Evolutionary conservation across 169 alveolate species (phyloP).

Genomic region (Cryptosporidium ryanae): DNA sequence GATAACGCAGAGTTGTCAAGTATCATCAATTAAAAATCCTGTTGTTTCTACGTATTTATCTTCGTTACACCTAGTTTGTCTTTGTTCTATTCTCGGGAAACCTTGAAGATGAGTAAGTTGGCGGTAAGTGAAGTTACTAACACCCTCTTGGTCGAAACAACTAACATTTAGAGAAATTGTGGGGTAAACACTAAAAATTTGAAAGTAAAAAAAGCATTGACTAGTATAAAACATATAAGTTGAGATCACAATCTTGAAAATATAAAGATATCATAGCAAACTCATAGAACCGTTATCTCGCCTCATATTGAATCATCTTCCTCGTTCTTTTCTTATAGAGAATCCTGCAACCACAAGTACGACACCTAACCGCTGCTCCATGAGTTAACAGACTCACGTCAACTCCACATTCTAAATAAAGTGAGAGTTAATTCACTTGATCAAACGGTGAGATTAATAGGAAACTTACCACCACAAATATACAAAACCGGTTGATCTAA

Average conservation of each 20-base stretch:
- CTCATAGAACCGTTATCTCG: slow-evolving; percentile 56
- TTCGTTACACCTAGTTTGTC: too few species aligned
- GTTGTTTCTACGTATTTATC: neutral
- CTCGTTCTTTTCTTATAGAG: slow-evolving; percentile 77
- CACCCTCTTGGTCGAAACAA: too few species aligned
- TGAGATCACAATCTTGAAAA: too few species aligned
- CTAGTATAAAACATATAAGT: too few species aligned
- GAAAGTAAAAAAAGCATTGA: too few species aligned
- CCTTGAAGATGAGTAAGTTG: too few species aligned
- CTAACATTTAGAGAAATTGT: too few species aligned
- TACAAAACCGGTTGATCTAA: slow-evolving; percentile 66
- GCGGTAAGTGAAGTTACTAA: too few species aligned
- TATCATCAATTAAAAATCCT: neutral
- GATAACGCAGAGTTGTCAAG: neutral
- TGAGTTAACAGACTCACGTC: slow-evolving; percentile 74
- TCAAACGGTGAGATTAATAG: neutral
- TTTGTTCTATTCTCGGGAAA: too few species aligned
- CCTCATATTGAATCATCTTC: slow-evolving; percentile 78
- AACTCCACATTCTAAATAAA: slow-evolving; percentile 76
- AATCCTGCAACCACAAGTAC: slow-evolving; percentile 78
- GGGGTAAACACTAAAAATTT: too few species aligned
- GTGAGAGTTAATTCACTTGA: neutral
- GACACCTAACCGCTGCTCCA: slow-evolving; percentile 78
- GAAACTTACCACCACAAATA: slow-evolving; percentile 77
- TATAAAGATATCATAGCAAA: too few species aligned